Conservation (phyloP, 2,329 filamentous ascomycete genomes). For the Stagonosporopsis cucurbitacearum region DNA sequence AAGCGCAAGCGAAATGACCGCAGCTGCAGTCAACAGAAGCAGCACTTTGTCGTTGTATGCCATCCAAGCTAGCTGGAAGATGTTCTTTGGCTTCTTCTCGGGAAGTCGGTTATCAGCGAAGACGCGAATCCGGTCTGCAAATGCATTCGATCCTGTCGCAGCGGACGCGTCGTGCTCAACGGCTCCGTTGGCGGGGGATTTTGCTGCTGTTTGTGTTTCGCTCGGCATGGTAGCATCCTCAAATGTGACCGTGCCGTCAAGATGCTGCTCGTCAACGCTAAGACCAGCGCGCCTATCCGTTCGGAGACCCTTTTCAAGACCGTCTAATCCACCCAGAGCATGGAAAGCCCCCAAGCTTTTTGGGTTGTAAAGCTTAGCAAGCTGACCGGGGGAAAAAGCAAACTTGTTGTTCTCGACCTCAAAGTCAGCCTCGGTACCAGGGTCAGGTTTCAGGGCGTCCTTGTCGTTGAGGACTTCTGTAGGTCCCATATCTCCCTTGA, state of each 20-base stretch:
- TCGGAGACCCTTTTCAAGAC: conserved; percentile 75
- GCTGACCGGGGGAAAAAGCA: conserved; percentile 80
- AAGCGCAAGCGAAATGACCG: conserved; percentile 74
- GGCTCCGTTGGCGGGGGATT: conserved; percentile 23
- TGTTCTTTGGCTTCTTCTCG: conserved; percentile 71
- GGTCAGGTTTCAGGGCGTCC: conserved; percentile 76
- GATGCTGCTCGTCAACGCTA: conserved; percentile 69
- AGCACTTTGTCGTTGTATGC: conserved; percentile 83
- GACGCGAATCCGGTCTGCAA: conserved; percentile 72
- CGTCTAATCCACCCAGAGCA: conserved; percentile 73
- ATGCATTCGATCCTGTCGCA: conserved; percentile 30
- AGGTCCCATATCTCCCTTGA: conserved; percentile 51
- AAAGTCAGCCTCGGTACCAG: conserved; percentile 77
- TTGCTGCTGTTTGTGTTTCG: conserved; percentile 23
- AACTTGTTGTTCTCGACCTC: conserved; percentile 76
- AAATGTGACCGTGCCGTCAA: conserved; percentile 72
- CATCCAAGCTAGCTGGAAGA: conserved; percentile 77
- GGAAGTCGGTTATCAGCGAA: conserved; percentile 75
- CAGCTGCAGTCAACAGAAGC: conserved; percentile 60
- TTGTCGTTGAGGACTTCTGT: conserved; percentile 67
- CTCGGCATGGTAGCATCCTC: conserved; percentile 62
- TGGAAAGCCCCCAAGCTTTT: conserved; percentile 79
- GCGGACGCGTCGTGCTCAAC: background rate
- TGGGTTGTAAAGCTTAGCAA: conserved; percentile 81
- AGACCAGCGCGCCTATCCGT: conserved; percentile 70